These are phyloP conservation scores for Volvox carteri DNA, from an alignment of 163 green algal species.

Conservation along the genomic window DNA sequence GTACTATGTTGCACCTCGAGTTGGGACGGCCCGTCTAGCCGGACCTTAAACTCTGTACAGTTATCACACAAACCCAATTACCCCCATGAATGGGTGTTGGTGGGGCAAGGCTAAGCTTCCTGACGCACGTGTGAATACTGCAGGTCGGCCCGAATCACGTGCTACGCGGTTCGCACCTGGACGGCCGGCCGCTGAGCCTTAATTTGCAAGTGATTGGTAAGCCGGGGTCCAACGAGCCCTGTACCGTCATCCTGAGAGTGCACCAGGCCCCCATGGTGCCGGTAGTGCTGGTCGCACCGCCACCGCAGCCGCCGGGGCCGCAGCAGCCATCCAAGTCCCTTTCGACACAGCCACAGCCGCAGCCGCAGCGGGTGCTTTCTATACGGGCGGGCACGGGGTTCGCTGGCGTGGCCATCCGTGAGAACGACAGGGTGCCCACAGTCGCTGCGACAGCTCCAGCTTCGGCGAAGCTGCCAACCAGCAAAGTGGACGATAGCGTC, in stretches of 20 bases:
- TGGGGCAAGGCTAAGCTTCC: too few species aligned
- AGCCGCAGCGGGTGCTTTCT: background rate
- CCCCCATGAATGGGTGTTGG: too few species aligned
- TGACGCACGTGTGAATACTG: too few species aligned
- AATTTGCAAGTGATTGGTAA: conserved; percentile 25
- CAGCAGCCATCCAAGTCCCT: background rate
- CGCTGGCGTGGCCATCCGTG: too few species aligned
- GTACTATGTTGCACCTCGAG: too few species aligned
- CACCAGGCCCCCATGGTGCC: conserved; percentile 12
- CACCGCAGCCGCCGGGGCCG: background rate
- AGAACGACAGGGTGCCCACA: too few species aligned
- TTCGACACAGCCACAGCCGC: background rate
- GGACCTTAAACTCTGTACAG: too few species aligned
- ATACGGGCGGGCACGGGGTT: too few species aligned
- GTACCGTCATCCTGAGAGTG: background rate
- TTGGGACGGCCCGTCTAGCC: too few species aligned
- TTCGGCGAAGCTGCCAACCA: background rate
- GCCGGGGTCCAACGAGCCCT: conserved; percentile 23
- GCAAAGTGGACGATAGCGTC: background rate
- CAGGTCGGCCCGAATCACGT: conserved; percentile 23
- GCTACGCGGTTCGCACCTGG: background rate
- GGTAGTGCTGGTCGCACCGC: background rate
- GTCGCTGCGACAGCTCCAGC: background rate
- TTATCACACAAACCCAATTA: too few species aligned
- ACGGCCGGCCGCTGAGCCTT: background rate